phyloP scores from a whole-genome alignment of 805 yeast species.

The Candida ulmi region DNA sequence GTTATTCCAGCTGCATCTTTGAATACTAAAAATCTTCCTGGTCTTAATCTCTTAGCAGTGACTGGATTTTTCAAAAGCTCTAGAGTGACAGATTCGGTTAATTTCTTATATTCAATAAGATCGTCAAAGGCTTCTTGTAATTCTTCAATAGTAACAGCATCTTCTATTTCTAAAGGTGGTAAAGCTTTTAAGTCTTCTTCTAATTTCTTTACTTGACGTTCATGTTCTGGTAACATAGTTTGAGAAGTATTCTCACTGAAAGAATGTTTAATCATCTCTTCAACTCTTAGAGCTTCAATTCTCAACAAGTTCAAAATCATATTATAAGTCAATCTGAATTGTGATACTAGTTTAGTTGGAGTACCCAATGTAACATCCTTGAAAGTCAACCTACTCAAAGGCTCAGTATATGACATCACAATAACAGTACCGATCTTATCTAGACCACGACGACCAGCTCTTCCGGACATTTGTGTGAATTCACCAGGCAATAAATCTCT shows the following conservation, averaged over 20 bases:
- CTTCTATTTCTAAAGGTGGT: conserved; percentile 30
- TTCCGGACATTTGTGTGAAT: conserved; percentile 97
- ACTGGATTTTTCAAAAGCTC: conserved; percentile 43
- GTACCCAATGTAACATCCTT: conserved; percentile 82
- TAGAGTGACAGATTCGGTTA: conserved; percentile 39
- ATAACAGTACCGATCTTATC: conserved; percentile 94
- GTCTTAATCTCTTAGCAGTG: conserved; percentile 40
- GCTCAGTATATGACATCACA: conserved; percentile 75
- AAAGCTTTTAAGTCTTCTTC: conserved; percentile 39
- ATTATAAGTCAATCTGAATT: conserved; percentile 89
- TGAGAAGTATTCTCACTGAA: conserved; percentile 90
- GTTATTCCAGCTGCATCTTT: conserved; percentile 38
- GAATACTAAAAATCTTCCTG: conserved; percentile 56
- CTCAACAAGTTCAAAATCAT: conserved; percentile 81
- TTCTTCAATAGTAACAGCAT: conserved; percentile 32
- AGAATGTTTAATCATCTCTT: conserved; percentile 95
- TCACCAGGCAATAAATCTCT: conserved; percentile 90
- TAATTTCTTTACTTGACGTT: conserved; percentile 52
- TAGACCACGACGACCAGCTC: conserved; percentile 97
- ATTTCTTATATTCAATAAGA: conserved; percentile 38
- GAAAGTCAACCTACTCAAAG: conserved; percentile 51
- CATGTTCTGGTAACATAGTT: conserved; percentile 79
- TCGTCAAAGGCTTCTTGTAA: conserved; percentile 40
- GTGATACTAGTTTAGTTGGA: conserved; percentile 86
- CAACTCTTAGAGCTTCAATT: conserved; percentile 93